These are phyloP conservation scores for Aspergillus pseudoviridinutans DNA, from an alignment of 2,329 filamentous ascomycete genomes.

Conservation along the genomic window DNA sequence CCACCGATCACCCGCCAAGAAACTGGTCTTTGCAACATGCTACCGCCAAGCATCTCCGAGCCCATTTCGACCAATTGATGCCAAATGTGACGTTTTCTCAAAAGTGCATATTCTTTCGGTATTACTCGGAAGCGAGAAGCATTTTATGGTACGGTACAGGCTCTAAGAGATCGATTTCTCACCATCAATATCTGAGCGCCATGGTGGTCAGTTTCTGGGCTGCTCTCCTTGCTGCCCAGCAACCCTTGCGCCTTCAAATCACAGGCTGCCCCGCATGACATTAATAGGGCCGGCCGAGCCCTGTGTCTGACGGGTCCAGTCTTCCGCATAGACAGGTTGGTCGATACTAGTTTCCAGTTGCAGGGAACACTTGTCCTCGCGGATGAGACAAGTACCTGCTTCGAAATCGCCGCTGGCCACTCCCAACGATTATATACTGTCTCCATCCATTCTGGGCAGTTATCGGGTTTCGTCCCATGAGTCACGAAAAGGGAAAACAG, in stretches of 20 bases:
- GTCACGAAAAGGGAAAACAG: background rate
- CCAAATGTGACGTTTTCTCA: conserved; percentile 9
- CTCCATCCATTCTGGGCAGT: background rate
- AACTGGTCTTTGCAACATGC: conserved; percentile 16
- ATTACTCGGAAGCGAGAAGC: conserved; percentile 3
- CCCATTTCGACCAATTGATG: conserved; percentile 4
- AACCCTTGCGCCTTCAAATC: conserved; percentile 5
- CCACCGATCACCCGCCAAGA: conserved; percentile 17
- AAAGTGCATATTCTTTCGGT: conserved; percentile 3
- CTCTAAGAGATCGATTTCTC: conserved; percentile 5
- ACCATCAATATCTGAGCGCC: conserved; percentile 9
- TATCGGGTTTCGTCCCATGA: background rate
- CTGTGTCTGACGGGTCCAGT: conserved; percentile 7
- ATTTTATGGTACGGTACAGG: conserved; percentile 7
- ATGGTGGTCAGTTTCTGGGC: conserved; percentile 7
- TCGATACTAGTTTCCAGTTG: background rate
- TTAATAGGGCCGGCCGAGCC: conserved; percentile 1
- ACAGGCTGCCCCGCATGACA: conserved; percentile 5
- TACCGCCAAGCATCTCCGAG: conserved; percentile 15
- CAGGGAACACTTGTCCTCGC: conserved; percentile 3
- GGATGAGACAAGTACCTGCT: background rate
- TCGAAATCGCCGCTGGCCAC: background rate
- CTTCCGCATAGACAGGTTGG: background rate
- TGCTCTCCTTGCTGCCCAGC: conserved; percentile 7
- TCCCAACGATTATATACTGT: background rate